Evolutionary conservation across 2,329 filamentous ascomycete genomes (phyloP).

Genomic region (Epichloe sylvatica): DNA sequence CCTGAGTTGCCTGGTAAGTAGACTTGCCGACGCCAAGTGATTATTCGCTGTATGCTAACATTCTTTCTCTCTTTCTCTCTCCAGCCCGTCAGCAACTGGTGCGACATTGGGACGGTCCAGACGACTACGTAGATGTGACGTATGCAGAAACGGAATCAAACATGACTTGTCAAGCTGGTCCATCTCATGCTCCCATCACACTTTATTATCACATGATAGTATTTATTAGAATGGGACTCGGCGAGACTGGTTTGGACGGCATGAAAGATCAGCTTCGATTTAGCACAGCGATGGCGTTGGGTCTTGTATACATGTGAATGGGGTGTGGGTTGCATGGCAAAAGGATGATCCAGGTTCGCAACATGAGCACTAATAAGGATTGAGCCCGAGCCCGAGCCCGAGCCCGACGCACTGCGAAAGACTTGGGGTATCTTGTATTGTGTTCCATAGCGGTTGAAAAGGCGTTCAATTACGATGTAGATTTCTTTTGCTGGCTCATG

Average conservation of each 20-base stretch:
- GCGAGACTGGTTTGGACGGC: conserved; percentile 7
- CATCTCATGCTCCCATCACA: not conserved
- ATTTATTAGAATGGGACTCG: not conserved
- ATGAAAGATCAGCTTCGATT: conserved; percentile 4
- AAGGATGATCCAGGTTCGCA: not conserved
- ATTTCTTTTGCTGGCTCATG: not conserved
- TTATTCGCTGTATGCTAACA: not conserved
- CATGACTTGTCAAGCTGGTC: not conserved
- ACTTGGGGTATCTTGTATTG: too few relatives aligned
- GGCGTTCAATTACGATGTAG: too few relatives aligned
- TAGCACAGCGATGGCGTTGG: conserved; percentile 23
- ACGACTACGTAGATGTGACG: not conserved
- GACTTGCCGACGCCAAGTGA: not conserved
- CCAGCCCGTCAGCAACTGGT: conserved; percentile 55
- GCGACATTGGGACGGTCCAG: conserved; percentile 34
- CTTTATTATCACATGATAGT: not conserved
- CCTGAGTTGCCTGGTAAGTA: conserved; percentile 76
- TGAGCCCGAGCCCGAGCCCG: not conserved
- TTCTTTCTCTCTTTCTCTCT: not conserved
- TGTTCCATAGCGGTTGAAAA: too few relatives aligned
- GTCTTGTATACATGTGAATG: not conserved
- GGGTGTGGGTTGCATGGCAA: not conserved
- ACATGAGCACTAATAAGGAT: not conserved
- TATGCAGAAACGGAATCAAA: not conserved
- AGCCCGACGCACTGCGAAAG: too few relatives aligned